phyloP scores from a whole-genome alignment of 2,329 filamentous ascomycete species.

The Clarireedia sp. region DNA sequence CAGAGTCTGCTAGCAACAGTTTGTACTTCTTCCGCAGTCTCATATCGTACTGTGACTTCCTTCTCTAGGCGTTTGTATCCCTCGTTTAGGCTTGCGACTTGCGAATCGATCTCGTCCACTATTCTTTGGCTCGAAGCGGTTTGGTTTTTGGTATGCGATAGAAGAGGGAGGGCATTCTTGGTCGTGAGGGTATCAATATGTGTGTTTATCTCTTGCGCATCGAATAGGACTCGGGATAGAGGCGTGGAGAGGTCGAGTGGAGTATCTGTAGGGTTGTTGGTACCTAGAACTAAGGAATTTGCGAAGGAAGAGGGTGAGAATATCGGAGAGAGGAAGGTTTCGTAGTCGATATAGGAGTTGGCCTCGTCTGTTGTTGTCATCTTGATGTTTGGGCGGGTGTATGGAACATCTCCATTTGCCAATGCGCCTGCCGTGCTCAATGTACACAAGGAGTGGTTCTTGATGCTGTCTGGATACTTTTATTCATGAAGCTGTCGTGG shows the following conservation, averaged over 20 bases:
- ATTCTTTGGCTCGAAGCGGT: conserved; percentile 65
- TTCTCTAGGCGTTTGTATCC: conserved; percentile 80
- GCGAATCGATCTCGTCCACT: conserved; percentile 67
- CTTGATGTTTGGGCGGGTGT: background rate
- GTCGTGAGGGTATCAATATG: conserved; percentile 89
- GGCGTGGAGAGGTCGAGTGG: conserved; percentile 91
- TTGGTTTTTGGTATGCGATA: conserved; percentile 69
- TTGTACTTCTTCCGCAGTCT: conserved; percentile 75
- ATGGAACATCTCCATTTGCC: background rate
- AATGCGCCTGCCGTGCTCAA: background rate
- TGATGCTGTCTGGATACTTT: no score
- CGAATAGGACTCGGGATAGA: conserved; percentile 86
- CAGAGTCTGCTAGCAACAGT: conserved; percentile 70
- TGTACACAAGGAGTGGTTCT: no score
- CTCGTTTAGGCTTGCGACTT: conserved; percentile 72
- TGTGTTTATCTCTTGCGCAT: conserved; percentile 93
- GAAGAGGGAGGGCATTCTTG: conserved; percentile 70
- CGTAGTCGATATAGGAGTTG: conserved; percentile 91
- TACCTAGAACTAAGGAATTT: conserved; percentile 78
- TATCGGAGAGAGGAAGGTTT: conserved; percentile 73
- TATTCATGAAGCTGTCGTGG: conserved; percentile 6
- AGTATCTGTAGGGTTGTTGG: conserved; percentile 85
- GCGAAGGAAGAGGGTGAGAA: conserved; percentile 81
- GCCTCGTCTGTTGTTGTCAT: conserved; percentile 40
- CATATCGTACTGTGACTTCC: conserved; percentile 79